A percentile compares a stretch with the other conserved stretches of the same genome.
phyloP scores from a whole-genome alignment of 306 rosid genomes.

The Lathyrus oleraceus region DNA sequence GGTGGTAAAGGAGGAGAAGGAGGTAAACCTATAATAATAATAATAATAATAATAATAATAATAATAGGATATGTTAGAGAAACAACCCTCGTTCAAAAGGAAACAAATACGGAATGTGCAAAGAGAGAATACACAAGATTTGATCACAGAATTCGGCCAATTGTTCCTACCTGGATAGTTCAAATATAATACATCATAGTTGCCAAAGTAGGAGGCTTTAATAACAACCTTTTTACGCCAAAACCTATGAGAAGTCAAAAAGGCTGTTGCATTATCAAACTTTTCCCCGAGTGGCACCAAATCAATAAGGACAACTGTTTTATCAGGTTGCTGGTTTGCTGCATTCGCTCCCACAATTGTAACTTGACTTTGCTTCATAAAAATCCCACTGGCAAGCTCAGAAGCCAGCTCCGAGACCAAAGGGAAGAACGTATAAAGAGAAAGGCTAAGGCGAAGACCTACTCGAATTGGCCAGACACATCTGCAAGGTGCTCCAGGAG shows the following conservation, averaged over 20 bases:
- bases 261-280: slow-evolving; percentile 73
- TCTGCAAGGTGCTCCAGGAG: slow-evolving; percentile 74
- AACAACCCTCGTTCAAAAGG: no score
- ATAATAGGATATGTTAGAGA: background rate
- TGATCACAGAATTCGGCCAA: no score
- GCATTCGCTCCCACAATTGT: slow-evolving; percentile 86
- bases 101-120: no score
- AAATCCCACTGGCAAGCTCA: slow-evolving; percentile 65
- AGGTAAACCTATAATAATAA: slow-evolving; percentile 62
- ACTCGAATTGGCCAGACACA: slow-evolving; percentile 84
- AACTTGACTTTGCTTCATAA: slow-evolving; percentile 80
- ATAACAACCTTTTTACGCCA: slow-evolving; percentile 72
- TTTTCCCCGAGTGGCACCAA: slow-evolving; percentile 73
- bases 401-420: slow-evolving; percentile 76
- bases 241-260: slow-evolving; percentile 64
- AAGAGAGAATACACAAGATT: no score
- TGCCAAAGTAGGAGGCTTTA: slow-evolving; percentile 65
- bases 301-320: slow-evolving; percentile 71
- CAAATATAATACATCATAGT: slow-evolving; percentile 78
- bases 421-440: slow-evolving; percentile 85
- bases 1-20: slow-evolving; percentile 74
- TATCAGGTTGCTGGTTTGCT: slow-evolving; percentile 70
- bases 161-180: slow-evolving; percentile 68
- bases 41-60: slow-evolving; percentile 15
- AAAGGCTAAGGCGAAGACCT: slow-evolving; percentile 67